Evolutionary conservation across 1,139 yeast genomes (phyloP).

Genomic region (Maudiozyma humilis): DNA sequence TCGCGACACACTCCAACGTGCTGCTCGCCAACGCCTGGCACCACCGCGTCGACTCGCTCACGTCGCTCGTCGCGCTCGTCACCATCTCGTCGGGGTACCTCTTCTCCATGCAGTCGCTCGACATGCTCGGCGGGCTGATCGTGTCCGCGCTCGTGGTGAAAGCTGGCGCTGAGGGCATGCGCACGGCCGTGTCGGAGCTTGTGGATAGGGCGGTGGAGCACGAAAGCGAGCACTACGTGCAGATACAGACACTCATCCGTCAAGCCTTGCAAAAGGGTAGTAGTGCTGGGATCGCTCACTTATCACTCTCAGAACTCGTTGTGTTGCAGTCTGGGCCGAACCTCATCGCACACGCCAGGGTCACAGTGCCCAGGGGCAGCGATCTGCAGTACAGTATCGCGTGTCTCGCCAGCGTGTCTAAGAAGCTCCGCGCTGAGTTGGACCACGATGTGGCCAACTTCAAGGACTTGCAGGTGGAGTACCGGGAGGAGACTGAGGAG

Average conservation of each 20-base stretch:
- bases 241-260: slow-evolving; percentile 34
- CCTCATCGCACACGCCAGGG: slow-evolving; percentile 34
- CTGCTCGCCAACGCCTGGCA: slow-evolving; percentile 98
- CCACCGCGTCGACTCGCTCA: slow-evolving; percentile 86
- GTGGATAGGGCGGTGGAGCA: slow-evolving; percentile 50
- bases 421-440: slow-evolving; percentile 26
- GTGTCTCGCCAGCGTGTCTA: slow-evolving; percentile 41
- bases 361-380: slow-evolving; percentile 34
- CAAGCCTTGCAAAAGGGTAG: slow-evolving; percentile 32
- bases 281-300: slow-evolving; percentile 34
- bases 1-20: slow-evolving; percentile 71
- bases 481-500: slow-evolving; percentile 13
- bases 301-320: slow-evolving; percentile 41
- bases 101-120: slow-evolving; percentile 72
- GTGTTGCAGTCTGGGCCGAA: slow-evolving; percentile 71
- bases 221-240: slow-evolving; percentile 36
- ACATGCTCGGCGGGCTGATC: slow-evolving; percentile 80
- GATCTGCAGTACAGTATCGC: slow-evolving; percentile 36
- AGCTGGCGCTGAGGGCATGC: slow-evolving; percentile 75
- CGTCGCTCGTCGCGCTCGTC: slow-evolving; percentile 83
- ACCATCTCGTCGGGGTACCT: slow-evolving; percentile 82
- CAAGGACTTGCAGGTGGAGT: slow-evolving; percentile 32
- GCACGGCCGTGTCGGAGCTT: slow-evolving; percentile 62
- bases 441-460: slow-evolving; percentile 26
- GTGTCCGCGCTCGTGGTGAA: slow-evolving; percentile 73